Evolutionary conservation across 2,329 filamentous ascomycete genomes (phyloP).

Genomic region (Fusarium goolgardi): DNA sequence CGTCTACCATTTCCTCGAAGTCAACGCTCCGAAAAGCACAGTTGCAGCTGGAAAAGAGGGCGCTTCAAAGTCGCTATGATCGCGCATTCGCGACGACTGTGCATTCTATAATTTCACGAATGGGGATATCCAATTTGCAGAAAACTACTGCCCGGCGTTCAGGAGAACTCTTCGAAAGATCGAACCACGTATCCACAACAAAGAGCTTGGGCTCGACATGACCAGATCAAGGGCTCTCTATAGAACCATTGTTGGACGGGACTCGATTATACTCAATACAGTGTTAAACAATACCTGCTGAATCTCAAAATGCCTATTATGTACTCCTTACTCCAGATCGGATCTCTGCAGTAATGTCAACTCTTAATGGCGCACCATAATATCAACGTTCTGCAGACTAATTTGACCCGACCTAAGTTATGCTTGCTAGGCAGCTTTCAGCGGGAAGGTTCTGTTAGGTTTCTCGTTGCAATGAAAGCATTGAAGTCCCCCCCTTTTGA

Average conservation of each 20-base stretch:
- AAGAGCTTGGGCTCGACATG: conserved; percentile 11
- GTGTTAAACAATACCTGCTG: neutral
- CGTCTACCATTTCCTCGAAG: conserved; percentile 94
- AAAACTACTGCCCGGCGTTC: conserved; percentile 34
- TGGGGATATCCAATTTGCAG: conserved; percentile 24
- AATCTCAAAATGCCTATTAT: neutral
- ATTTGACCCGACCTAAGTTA: neutral
- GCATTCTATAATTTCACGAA: conserved; percentile 31
- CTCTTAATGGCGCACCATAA: neutral
- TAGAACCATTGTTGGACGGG: conserved; percentile 1
- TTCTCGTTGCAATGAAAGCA: neutral
- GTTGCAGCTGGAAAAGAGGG: conserved; percentile 25
- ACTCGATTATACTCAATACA: conserved; percentile 14
- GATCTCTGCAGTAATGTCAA: neutral
- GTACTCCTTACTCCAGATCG: neutral
- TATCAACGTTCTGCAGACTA: neutral
- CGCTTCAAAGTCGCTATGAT: conserved; percentile 34
- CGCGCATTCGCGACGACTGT: conserved; percentile 13
- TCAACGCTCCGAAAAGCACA: conserved; percentile 70
- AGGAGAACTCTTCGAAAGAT: conserved; percentile 32
- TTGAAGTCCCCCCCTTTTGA: neutral
- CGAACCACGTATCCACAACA: conserved; percentile 7
- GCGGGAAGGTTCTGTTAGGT: neutral
- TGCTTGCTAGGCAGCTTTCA: neutral
- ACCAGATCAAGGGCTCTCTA: conserved; percentile 9